Evolutionary conservation across 495 filamentous ascomycete species (phyloP), one percentile per base, ranked within the genome.

Genomic region (Daldinia childiae): DNA sequence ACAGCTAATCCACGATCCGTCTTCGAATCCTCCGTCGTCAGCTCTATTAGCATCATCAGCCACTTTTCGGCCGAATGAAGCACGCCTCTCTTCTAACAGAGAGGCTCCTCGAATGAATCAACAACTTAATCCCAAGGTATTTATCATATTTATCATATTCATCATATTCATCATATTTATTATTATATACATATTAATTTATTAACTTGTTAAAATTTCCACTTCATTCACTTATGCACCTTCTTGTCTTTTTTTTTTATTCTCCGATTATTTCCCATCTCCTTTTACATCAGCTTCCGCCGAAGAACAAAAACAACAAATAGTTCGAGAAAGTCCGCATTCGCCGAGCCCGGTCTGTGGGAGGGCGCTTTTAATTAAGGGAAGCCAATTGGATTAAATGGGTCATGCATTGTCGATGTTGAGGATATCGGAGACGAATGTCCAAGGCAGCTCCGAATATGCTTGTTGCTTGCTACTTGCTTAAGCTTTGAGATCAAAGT

Each of bases 91-190:
- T 82, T 79, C 76, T 67, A 68, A 79, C 74, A 73, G 74, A 73
- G 78, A 79, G 76, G 78, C 76, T 69, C 75, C 74, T 78, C 81
- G 80, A 72, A 84, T 84, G 82, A 84, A 82, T 83, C 78, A 80
- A 77, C 81, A 79, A 82, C 78, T 82, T 64, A 78, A 78, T 38
- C 62, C 71, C 58, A 84, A 84, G 82, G 82, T 84, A 83, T 69
- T 71, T 71, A 71, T 54, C 43, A 5, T 24, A 24, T 48, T 48
- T 48, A 24, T 48, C 8, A 56, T 55, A 24, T 48, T 48, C 24
- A 24, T 48, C n/a, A n/a, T 84, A 83, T 69, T 71, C 69, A 71
- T 54, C 43, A 5, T 24, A 24, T 48, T 48, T 48, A 24, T 48
- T 7, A 56, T 55, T 51, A 71, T 57, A 69, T 71, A 56, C 43